Conservation (phyloP, 2,329 filamentous ascomycete genomes). For the Juglanconis oblonga region DNA sequence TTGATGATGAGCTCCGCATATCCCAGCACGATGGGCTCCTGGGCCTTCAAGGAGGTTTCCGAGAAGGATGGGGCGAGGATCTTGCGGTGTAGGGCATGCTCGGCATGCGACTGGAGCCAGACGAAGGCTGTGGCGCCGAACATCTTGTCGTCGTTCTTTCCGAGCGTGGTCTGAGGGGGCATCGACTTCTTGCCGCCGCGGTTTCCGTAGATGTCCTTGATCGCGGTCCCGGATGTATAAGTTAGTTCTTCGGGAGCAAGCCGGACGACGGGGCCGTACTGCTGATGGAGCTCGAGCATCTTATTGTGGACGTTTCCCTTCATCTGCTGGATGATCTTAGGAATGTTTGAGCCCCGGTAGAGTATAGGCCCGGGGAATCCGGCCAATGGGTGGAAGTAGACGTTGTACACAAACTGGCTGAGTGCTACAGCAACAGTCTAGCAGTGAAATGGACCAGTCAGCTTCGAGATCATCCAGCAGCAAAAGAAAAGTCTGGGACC, state of each 20-base stretch:
- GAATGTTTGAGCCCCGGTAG: conserved; percentile 16
- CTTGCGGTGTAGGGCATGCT: conserved; percentile 22
- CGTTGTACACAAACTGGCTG: conserved; percentile 16
- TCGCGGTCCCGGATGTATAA: conserved; percentile 12
- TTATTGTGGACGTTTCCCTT: conserved; percentile 13
- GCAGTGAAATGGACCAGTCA: not conserved
- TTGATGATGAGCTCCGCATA: conserved; percentile 21
- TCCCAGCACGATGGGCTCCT: conserved; percentile 23
- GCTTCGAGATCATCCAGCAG: not conserved
- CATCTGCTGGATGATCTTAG: conserved; percentile 17
- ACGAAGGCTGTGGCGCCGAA: conserved; percentile 20
- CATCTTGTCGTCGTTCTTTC: conserved; percentile 17
- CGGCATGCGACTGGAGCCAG: conserved; percentile 16
- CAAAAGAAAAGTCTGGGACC: not conserved
- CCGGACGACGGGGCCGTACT: conserved; percentile 18
- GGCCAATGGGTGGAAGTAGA: conserved; percentile 18
- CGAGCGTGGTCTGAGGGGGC: conserved; percentile 17
- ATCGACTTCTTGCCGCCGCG: conserved; percentile 11
- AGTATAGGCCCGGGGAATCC: conserved; percentile 14
- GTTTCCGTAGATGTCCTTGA: conserved; percentile 17
- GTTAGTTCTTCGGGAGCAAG: conserved; percentile 18
- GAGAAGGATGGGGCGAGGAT: conserved; percentile 26
- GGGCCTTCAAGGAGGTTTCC: conserved; percentile 24
- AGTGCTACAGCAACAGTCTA: not conserved
- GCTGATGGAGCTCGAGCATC: conserved; percentile 16